Percentiles rank a stretch among this genome's conserved stretches.
Conservation (phyloP, 306 rosid genomes). For the Lithocarpus polystachyus region DNA sequence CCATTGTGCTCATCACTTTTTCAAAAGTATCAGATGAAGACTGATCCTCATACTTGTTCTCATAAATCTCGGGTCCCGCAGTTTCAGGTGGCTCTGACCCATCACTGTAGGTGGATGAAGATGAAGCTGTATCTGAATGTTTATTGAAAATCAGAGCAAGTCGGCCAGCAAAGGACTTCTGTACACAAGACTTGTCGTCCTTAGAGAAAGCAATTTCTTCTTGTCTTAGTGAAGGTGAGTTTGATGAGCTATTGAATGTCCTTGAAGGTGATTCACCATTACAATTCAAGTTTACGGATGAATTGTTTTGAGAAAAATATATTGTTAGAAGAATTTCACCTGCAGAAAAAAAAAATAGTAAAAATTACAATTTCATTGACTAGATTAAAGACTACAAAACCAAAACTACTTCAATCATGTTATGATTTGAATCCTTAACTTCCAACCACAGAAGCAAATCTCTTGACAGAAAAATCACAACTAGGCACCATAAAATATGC, state of each 20-base stretch:
- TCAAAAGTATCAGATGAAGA: conserved; percentile 52
- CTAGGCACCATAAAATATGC: background rate
- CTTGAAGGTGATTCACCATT: conserved; percentile 41
- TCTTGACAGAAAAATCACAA: background rate
- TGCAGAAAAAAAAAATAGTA: conserved; percentile 6
- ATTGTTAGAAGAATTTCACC: conserved; percentile 77
- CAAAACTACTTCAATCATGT: background rate
- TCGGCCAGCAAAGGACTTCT: conserved; percentile 67
- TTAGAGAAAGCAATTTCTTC: conserved; percentile 45
- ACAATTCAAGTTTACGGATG: conserved; percentile 31
- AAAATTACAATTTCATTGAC: background rate
- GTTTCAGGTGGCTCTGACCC: conserved; percentile 47
- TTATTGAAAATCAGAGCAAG: conserved; percentile 72
- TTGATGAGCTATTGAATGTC: conserved; percentile 30
- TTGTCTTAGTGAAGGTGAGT: conserved; percentile 49
- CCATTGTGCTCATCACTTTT: conserved; percentile 51
- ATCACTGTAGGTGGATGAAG: conserved; percentile 42
- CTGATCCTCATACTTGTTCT: conserved; percentile 54
- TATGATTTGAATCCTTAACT: background rate
- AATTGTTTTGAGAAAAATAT: conserved; percentile 36
- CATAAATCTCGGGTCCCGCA: conserved; percentile 35
- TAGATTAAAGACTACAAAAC: background rate
- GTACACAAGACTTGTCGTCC: conserved; percentile 56
- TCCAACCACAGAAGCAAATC: background rate
- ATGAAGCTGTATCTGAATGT: conserved; percentile 42